Conservation (phyloP, 2,329 filamentous ascomycete species). For the Fusarium pseudoanthophilum region DNA sequence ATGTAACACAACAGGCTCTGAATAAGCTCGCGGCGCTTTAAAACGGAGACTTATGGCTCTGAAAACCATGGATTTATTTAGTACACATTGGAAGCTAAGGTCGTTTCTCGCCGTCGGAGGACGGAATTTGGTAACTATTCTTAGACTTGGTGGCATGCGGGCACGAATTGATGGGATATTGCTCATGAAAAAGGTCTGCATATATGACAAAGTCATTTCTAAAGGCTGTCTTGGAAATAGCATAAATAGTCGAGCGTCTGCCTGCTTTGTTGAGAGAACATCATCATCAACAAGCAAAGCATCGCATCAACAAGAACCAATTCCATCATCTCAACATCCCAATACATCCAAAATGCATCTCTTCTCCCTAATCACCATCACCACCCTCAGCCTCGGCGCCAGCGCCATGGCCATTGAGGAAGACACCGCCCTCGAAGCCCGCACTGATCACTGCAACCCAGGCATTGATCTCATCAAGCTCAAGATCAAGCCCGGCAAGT, state of each 20-base stretch:
- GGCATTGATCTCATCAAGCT: slow-evolving; percentile 6
- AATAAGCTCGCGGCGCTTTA: neutral
- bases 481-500: neutral
- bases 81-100: rapidly evolving
- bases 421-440: neutral
- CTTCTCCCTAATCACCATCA: neutral
- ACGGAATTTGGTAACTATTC: neutral
- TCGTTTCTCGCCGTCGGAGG: neutral
- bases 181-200: rapidly evolving
- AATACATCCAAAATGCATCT: neutral
- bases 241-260: neutral
- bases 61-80: rapidly evolving
- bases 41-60: rapidly evolving
- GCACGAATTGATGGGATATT: rapidly evolving
- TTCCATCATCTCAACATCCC: neutral
- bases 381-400: neutral
- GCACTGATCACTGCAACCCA: neutral
- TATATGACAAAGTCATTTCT: rapidly evolving
- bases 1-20: neutral
- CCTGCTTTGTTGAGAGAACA: neutral
- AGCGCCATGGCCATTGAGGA: neutral
- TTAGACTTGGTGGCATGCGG: rapidly evolving
- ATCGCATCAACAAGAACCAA: neutral
- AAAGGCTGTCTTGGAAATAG: rapidly evolving
- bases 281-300: neutral